These are phyloP conservation scores for Aspergillus kassunensis DNA, from an alignment of 495 filamentous ascomycete species.

Conservation along the genomic window DNA sequence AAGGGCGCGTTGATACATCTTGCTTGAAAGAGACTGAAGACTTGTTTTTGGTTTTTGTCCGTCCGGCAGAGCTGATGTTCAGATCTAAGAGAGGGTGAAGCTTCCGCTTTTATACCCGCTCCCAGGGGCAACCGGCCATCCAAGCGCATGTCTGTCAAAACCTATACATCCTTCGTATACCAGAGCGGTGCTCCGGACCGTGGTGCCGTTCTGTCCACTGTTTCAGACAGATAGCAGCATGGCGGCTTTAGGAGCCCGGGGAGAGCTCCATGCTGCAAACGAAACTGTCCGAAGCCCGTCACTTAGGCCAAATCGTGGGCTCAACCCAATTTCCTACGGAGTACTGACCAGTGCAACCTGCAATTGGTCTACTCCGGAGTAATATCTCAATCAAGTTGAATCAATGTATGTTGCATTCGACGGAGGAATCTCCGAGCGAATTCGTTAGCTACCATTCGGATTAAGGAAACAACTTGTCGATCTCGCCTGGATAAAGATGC, in stretches of 20 bases:
- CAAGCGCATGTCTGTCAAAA: not conserved
- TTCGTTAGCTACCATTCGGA: conserved; percentile 5
- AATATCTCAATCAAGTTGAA: conserved; percentile 16
- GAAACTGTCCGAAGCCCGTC: conserved; percentile 8
- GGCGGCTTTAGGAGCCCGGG: conserved; percentile 11
- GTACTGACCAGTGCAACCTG: not conserved
- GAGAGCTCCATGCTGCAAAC: conserved; percentile 18
- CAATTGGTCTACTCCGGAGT: conserved; percentile 8
- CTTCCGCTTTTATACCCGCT: conserved; percentile 24
- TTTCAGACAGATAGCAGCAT: conserved; percentile 15
- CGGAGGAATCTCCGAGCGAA: conserved; percentile 28
- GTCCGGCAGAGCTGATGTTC: conserved; percentile 32
- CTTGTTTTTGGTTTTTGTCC: conserved; percentile 18
- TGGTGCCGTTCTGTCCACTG: conserved; percentile 22
- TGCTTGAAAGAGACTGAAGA: conserved; percentile 13
- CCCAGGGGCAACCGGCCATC: not conserved
- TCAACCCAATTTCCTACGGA: too few species aligned
- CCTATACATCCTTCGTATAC: not conserved
- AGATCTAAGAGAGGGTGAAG: not conserved
- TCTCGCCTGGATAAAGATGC: not conserved
- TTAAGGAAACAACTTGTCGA: conserved; percentile 1
- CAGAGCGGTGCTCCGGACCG: conserved; percentile 24
- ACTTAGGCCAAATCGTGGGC: not conserved
- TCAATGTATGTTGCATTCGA: conserved; percentile 3
- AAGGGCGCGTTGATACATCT: conserved; percentile 34